Evolutionary conservation across 768 basidiomycete genomes (phyloP), one percentile per base, ranked within the genome.

Genomic region (Coprinellus aureogranulatus): DNA sequence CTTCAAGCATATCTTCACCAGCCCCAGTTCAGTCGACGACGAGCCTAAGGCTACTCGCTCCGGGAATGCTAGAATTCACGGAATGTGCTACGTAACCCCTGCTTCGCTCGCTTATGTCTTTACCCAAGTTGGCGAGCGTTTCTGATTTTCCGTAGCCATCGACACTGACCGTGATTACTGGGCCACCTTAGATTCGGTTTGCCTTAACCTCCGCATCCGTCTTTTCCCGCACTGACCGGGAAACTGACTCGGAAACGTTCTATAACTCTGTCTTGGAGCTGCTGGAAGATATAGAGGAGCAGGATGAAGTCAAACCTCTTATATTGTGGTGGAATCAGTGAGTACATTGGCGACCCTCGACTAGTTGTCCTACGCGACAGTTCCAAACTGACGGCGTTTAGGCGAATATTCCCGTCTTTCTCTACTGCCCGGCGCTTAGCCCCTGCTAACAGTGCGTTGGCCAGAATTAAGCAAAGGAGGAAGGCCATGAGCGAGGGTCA

Each of bases 1-100:
- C 18, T 55, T 14, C 18, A 55, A 55, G 28, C 44, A 55, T 28
- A 34, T 55, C 11, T 55, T 55, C 27, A 55, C 54, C 3, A 45
- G 42, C 2, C 54, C 54, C 1, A 55, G 54, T 42, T 55, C 54
- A 4, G 42, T 46, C 1, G 54, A 55, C 11, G 26, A 31, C 26
- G 54, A 45, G 9, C 41, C 40, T 1, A 22, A 30, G 20, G 27
- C 54, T 22, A 55, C 54, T 2, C 20, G 54, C 2, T 55, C 41
- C 2, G 41, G 54, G 8, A 55, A 55, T 23, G 39, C 54, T 11
- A n/a, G 44, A 1, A 55, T 55, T 34, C 54, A 55, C 18, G 54
- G 54, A 2, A 55, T 55, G 54, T 28, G 42, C 8, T 11, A 20
- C 2, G 54, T 55, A 6, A 55, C 54, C 2, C 39, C 41, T 14